Evolutionary conservation across 805 yeast genomes (phyloP), one percentile per base, ranked within the genome.

Genomic region (Novakomyces olei): DNA sequence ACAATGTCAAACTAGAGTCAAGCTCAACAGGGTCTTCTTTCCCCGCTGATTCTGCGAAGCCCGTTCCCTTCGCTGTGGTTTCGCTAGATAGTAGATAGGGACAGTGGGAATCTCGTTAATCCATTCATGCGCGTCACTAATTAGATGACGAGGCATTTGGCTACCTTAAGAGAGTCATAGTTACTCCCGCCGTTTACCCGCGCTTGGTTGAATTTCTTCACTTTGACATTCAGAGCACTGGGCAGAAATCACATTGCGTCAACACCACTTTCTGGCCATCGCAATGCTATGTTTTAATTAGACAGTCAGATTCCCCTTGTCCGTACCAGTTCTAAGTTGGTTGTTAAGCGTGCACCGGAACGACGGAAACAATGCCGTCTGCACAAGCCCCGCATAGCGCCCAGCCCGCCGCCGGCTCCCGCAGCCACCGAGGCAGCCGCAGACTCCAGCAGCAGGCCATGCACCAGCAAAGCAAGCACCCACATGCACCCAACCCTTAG

Each of bases 151-250:
- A 28, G 31, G 31, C 19, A 28, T 28, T 28, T 53, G 57, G 57
- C 55, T 50, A 51, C 56, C 55, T 53, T 50, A 48, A 49, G 57
- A 50, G 54, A 51, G 56, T 51, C 57, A 55, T 52, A 54, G 59
- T 52, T 52, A 54, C 60, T 54, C 57, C 59, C 58, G 57, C 57
- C 57, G 57, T 51, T 54, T 54, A 53, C 58, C 58, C 57, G 58
- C 58, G 57, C 57, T 51, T 53, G 54, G 57, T 53, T 51, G 55
- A 53, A 51, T 51, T 49, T 50, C 54, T 51, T 49, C 56, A 51
- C 57, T 51, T 53, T 50, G 54, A 53, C 56, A 53, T 51, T 53
- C 49, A 47, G 51, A 49, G 53, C 51, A 48, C 53, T 54, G 59
- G 59, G 57, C 56, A 53, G 57, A 54, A 53, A 51, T 54, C 58